phyloP scores from a whole-genome alignment of 805 yeast species.

The Saturnispora gosingensis region DNA sequence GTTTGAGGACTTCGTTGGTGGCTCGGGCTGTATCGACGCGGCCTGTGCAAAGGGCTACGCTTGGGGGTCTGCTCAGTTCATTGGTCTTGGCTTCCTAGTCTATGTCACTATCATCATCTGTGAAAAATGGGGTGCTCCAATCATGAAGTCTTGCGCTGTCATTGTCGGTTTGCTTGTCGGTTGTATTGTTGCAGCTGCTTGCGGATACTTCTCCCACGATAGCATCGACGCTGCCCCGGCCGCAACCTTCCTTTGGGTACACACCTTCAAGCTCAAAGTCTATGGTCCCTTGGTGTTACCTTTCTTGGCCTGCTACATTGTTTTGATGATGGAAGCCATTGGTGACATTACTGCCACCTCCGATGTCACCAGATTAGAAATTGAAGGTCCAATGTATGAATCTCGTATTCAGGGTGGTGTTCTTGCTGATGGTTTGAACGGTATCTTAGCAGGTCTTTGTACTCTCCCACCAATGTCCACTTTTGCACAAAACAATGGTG shows the following conservation, averaged over 20 bases:
- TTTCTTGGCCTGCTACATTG: conserved; percentile 71
- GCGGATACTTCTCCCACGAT: conserved; percentile 62
- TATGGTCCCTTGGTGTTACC: conserved; percentile 87
- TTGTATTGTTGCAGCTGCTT: conserved; percentile 87
- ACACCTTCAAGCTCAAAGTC: conserved; percentile 65
- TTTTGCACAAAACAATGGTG: conserved; percentile 95
- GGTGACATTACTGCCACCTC: conserved; percentile 94
- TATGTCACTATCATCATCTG: conserved; percentile 62
- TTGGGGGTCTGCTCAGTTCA: conserved; percentile 82
- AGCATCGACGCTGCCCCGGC: conserved; percentile 67
- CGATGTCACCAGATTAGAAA: conserved; percentile 80
- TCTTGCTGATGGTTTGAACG: conserved; percentile 75
- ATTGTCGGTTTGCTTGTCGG: conserved; percentile 78
- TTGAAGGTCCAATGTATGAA: conserved; percentile 74
- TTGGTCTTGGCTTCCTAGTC: conserved; percentile 84
- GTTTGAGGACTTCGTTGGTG: conserved; percentile 82
- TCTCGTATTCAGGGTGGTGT: conserved; percentile 90
- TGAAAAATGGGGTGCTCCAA: conserved; percentile 88
- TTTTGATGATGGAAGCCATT: conserved; percentile 84
- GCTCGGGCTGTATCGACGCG: conserved; percentile 46
- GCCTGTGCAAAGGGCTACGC: conserved; percentile 42
- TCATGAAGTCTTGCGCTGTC: conserved; percentile 91
- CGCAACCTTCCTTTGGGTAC: conserved; percentile 80
- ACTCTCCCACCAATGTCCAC: conserved; percentile 87
- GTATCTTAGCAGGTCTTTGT: conserved; percentile 64